Evolutionary conservation across 129 eudicot species (phyloP).

Genomic region (Helianthus annuus): HanXRQr2.0-SUNRISE NC_035443.2:147090513-147091012

Average conservation of each 20-base stretch:
- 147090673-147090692: constrained; percentile 53
- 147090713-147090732: constrained; percentile 43
- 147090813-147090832: constrained; percentile 52
- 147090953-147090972: not conserved
- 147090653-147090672: not conserved
- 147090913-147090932: constrained; percentile 3
- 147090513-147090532: not conserved
- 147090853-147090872: constrained; percentile 26
- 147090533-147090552: constrained; percentile 18
- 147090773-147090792: constrained; percentile 99
- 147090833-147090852: constrained; percentile 27
- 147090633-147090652: not conserved
- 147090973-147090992: constrained; percentile 18
- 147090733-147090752: constrained; percentile 53
- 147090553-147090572: constrained; percentile 8
- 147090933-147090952: not conserved
- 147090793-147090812: constrained; percentile 97
- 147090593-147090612: not conserved
- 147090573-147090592: not conserved
- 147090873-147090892: constrained; percentile 8
- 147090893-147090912: constrained; percentile 14
- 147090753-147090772: constrained; percentile 99
- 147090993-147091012: constrained; percentile 6
- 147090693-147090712: constrained; percentile 82
- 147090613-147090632: not conserved